Evolutionary conservation across 2,329 filamentous ascomycete genomes (phyloP).

Genomic region (Pseudocercospora crystallina): DNA sequence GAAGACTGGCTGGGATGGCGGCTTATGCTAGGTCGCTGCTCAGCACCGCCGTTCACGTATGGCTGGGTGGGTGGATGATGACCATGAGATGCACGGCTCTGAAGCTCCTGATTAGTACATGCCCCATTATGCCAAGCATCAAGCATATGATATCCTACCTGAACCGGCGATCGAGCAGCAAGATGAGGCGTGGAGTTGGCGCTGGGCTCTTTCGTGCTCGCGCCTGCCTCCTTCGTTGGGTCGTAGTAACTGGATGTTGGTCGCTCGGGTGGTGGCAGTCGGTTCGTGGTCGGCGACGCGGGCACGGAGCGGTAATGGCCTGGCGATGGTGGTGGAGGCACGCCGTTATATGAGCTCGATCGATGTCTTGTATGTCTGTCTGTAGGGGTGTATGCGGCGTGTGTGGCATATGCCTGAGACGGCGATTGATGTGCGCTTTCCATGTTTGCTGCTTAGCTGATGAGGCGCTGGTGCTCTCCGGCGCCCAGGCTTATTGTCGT

Average conservation of each 20-base stretch:
- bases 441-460: slow-evolving; percentile 14
- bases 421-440: slow-evolving; percentile 17
- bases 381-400: slow-evolving; percentile 7
- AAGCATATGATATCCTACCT: slow-evolving; percentile 20
- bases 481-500: background rate
- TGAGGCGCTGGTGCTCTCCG: slow-evolving; percentile 3
- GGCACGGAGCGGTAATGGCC: slow-evolving; percentile 37
- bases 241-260: slow-evolving; percentile 51
- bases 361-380: slow-evolving; percentile 36
- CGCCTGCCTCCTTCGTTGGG: slow-evolving; percentile 48
- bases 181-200: slow-evolving; percentile 37
- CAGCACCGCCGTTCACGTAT: slow-evolving; percentile 27
- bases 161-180: slow-evolving; percentile 35
- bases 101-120: slow-evolving; percentile 4
- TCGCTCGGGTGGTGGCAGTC: slow-evolving; percentile 39
- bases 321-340: slow-evolving; percentile 30
- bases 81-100: slow-evolving; percentile 26
- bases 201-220: slow-evolving; percentile 35
- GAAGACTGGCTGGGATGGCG: slow-evolving; percentile 30
- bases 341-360: slow-evolving; percentile 29
- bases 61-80: slow-evolving; percentile 18
- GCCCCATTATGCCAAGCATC: background rate
- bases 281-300: slow-evolving; percentile 37
- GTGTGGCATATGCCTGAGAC: slow-evolving; percentile 11
- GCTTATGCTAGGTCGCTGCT: slow-evolving; percentile 19